Base-by-base conservation (phyloP, 768 basidiomycete species). In the Hypholoma sublateritium region DNA sequence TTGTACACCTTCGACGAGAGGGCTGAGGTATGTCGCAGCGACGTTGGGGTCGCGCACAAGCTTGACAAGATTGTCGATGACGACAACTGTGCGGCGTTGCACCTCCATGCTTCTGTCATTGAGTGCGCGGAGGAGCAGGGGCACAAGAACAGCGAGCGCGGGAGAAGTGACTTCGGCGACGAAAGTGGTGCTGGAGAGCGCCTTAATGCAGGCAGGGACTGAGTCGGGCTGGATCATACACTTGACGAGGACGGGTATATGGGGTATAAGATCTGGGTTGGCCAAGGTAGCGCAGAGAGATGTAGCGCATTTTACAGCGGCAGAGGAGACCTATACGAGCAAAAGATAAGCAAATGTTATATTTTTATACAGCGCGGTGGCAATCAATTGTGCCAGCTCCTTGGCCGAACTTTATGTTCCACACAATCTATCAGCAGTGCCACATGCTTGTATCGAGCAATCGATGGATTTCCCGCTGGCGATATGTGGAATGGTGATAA, bases 61-160 rank as follows among this genome's bases (percentile, higher is more conserved):
- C 75, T 98, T 98, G 73, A 97, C 95, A 53, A 98, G 80, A 74
- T 98, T 98, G 68, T 96, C 94, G 58, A 95, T 85, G 67, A 98
- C 93, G 48, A 98, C 88, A 56, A 97, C 95, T 0, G 93, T 89
- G 57, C 96, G 87, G 55, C 96, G 89, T 69, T 96, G 94, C 17
- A 95, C 92, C 65, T 97, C 95, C 88, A 95, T 97, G 56, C 93
- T 94, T 62, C 95, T 84, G 70, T 97, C 95, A 62, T 95, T 95
- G 64, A 98, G 78, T 9, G 93, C 95, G 66, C 96, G 93, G 42
- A 84, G 79, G 47, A 98, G 79, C 21, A 98, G 84, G 6, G 96
- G 96, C 6, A 95, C 93, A 55, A 98, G 85, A 61, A 98, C 94
- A 14, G 96, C 96, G 28, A 98, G 83, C 11, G 95, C 93, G n/a